Evolutionary conservation across 495 filamentous ascomycete genomes (phyloP).

Genomic region (Aspergillus affinis): DNA sequence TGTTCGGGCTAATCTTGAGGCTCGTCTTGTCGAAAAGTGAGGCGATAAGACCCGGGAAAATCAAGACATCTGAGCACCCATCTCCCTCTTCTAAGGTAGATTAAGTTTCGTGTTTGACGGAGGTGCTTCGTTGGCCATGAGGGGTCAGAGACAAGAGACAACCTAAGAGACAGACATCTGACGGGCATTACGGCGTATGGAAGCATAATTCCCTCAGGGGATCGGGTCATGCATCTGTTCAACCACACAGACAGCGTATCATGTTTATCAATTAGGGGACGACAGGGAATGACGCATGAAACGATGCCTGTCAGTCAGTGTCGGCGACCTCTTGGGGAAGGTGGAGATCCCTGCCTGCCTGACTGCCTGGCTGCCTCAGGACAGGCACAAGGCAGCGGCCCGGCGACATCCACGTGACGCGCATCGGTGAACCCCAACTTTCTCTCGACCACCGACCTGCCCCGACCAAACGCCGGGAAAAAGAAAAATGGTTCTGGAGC

Average conservation of each 20-base stretch:
- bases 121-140: no score
- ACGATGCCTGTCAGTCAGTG: no score
- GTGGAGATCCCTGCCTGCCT: conserved; percentile 6
- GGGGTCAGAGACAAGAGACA: no score
- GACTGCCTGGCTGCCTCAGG: conserved; percentile 10
- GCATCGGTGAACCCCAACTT: conserved; percentile 15
- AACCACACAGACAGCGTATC: not conserved
- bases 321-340: no score
- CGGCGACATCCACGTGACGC: not conserved
- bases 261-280: not conserved
- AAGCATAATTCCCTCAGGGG: not conserved
- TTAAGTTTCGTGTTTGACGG: no score
- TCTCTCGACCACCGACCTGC: conserved; percentile 14
- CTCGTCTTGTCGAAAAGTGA: not conserved
- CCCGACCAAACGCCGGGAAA: conserved; percentile 7
- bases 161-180: no score
- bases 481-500: conserved; percentile 64
- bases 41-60: not conserved
- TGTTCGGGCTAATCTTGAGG: not conserved
- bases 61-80: not conserved
- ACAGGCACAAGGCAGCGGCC: not conserved
- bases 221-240: not conserved
- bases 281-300: not conserved
- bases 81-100: no score
- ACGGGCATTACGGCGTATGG: no score